phyloP scores from a whole-genome alignment of 805 yeast genomes.

The Saccharomycopsis sp. region DNA sequence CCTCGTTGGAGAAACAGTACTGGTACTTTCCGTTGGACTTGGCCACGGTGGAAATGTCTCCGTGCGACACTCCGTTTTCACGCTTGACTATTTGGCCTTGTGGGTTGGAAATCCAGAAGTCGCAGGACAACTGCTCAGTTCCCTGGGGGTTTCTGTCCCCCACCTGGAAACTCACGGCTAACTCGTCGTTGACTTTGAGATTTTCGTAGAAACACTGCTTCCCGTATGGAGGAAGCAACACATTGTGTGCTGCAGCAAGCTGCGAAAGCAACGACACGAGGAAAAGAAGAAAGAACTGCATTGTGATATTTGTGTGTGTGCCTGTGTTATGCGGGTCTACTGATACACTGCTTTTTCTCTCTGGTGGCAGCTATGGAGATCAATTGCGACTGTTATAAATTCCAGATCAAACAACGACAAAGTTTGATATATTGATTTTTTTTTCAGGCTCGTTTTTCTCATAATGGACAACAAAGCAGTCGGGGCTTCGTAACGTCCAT shows the following conservation, averaged over 20 bases:
- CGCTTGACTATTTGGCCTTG: conserved; percentile 44
- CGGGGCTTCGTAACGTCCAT: not conserved
- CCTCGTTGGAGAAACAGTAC: conserved; percentile 90
- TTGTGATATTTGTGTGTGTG: not conserved
- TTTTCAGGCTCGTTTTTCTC: not conserved
- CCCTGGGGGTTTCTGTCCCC: conserved; percentile 80
- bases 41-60: conserved; percentile 67
- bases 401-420: no score
- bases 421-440: not conserved
- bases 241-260: conserved; percentile 59
- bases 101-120: conserved; percentile 55
- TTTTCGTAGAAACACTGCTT: conserved; percentile 84
- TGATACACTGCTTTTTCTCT: no score
- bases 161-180: conserved; percentile 85
- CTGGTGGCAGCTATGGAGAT: no score
- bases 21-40: conserved; percentile 63
- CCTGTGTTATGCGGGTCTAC: no score
- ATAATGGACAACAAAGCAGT: not conserved
- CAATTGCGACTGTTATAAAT: no score
- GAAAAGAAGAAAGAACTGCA: not conserved
- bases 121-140: conserved; percentile 57
- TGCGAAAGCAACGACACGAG: conserved; percentile 12
- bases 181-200: conserved; percentile 74
- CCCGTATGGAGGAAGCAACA: conserved; percentile 73
- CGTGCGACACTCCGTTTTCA: conserved; percentile 61